Percentiles rank a stretch among this genome's conserved stretches.
phyloP scores from a whole-genome alignment of 2,329 filamentous ascomycete genomes.

The Claviceps maximensis region DNA sequence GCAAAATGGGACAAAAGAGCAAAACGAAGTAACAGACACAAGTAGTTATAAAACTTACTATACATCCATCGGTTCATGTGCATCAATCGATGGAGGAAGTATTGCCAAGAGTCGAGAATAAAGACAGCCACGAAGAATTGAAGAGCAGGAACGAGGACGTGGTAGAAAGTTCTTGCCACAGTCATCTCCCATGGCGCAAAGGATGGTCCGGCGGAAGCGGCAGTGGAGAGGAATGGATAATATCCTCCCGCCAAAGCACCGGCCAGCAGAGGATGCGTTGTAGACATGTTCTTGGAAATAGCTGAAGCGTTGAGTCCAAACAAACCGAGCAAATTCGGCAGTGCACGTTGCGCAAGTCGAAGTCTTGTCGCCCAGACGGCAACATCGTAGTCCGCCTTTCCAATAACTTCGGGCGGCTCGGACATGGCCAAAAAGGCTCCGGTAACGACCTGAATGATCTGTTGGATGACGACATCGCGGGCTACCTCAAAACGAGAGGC shows the following conservation, averaged over 20 bases:
- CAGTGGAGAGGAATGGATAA: conserved; percentile 54
- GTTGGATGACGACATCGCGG: conserved; percentile 83
- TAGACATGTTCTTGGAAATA: conserved; percentile 62
- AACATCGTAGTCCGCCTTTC: conserved; percentile 74
- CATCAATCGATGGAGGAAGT: conserved; percentile 93
- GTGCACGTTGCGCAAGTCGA: conserved; percentile 61
- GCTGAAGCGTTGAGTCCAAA: conserved; percentile 64
- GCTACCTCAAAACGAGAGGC: conserved; percentile 75
- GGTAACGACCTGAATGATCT: conserved; percentile 71
- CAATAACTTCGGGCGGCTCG: conserved; percentile 60
- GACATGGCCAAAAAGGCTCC: conserved; percentile 54
- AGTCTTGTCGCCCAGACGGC: conserved; percentile 81
- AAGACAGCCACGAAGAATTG: conserved; percentile 65
- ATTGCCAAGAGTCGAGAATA: conserved; percentile 93
- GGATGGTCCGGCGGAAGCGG: conserved; percentile 49
- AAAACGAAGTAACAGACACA: not conserved
- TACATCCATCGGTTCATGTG: conserved; percentile 97
- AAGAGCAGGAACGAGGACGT: conserved; percentile 57
- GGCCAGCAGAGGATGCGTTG: conserved; percentile 59
- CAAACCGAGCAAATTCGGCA: conserved; percentile 57
- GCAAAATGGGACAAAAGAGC: no score
- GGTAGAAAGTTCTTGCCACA: conserved; percentile 67
- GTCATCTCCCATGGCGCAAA: conserved; percentile 77
- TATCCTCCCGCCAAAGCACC: conserved; percentile 66
- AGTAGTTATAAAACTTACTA: conserved; percentile 42